These are phyloP conservation scores for Cyberlindnera veronae DNA, from an alignment of 805 yeast species.

Conservation along the genomic window DNA sequence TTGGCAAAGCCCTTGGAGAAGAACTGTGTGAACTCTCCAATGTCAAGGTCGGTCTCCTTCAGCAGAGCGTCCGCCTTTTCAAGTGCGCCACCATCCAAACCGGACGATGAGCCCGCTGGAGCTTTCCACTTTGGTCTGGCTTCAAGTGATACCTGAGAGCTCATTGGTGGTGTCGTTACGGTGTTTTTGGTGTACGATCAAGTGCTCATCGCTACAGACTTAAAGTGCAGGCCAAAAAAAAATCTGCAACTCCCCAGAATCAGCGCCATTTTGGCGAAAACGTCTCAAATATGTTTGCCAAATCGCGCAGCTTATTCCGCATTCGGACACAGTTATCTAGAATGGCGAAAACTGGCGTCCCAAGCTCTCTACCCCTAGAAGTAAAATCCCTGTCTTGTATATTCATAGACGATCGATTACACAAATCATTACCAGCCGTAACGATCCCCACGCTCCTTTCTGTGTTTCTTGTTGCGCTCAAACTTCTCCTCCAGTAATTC, in stretches of 20 bases:
- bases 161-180: not conserved
- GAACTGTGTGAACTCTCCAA: constrained; percentile 28
- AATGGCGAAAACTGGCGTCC: not conserved
- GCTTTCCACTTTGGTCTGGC: constrained; percentile 15
- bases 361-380: not conserved
- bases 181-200: not conserved
- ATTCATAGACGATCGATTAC: not conserved
- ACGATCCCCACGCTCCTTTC: constrained; percentile 22
- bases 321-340: no score
- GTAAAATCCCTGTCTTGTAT: not conserved
- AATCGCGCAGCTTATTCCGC: no score
- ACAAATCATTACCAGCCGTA: constrained; percentile 23
- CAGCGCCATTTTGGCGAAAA: no score
- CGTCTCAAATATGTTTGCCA: no score
- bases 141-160: constrained; percentile 5
- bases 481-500: constrained; percentile 24
- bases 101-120: constrained; percentile 9
- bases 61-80: constrained; percentile 19
- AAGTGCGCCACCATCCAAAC: constrained; percentile 17
- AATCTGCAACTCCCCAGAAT: no score
- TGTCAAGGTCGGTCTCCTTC: constrained; percentile 11
- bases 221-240: no score
- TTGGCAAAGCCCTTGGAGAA: constrained; percentile 32
- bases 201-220: no score
- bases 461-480: constrained; percentile 21